Conservation (phyloP, 345 rosid species). For the Eucalyptus pumila region DNA sequence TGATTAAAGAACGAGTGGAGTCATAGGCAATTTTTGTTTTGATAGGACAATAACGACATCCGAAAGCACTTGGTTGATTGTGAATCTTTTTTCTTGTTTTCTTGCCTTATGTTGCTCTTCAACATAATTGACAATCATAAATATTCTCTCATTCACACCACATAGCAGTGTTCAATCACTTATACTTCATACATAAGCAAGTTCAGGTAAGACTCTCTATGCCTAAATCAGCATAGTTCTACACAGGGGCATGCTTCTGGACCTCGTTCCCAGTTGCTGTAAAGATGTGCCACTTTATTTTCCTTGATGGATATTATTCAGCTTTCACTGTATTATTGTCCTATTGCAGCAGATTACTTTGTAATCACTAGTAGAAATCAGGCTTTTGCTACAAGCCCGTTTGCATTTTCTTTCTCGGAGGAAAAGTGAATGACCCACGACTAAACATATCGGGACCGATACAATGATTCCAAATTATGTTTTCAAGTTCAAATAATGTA, state of each 20-base stretch:
- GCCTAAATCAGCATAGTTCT: not conserved
- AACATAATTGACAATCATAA: not conserved
- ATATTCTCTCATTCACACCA: not conserved
- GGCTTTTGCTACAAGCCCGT: not conserved
- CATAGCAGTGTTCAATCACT: not conserved
- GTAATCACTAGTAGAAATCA: not conserved
- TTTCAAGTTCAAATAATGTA: not conserved
- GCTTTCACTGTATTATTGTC: not conserved
- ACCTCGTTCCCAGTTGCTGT: not conserved
- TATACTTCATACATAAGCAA: not conserved
- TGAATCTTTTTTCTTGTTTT: not conserved
- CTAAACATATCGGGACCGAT: not conserved
- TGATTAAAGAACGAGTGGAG: not conserved
- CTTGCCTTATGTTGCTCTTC: not conserved
- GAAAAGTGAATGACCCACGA: not conserved
- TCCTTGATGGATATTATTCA: not conserved
- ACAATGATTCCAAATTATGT: not conserved
- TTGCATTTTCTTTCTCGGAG: not conserved
- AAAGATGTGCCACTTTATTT: not conserved
- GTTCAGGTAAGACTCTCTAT: not conserved
- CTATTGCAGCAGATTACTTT: not conserved
- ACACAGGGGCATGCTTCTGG: not conserved
- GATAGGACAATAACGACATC: not conserved
- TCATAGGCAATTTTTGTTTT: not conserved
- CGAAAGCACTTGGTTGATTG: not conserved